These are phyloP conservation scores for Gnaphalium uliginosum DNA, from an alignment of 129 eudicot genomes.

Conservation along the genomic window DNA sequence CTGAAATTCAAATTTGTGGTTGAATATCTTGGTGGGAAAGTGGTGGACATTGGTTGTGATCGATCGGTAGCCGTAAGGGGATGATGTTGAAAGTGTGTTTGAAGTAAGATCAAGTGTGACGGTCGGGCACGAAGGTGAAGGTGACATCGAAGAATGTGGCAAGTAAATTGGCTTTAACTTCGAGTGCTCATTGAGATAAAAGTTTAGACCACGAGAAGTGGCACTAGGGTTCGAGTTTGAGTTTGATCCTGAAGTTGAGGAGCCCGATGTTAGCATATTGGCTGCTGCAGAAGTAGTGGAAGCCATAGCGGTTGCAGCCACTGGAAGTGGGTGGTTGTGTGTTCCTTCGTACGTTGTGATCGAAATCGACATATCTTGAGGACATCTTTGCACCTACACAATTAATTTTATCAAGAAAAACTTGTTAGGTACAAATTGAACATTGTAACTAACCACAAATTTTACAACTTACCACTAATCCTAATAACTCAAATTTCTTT, in stretches of 20 bases:
- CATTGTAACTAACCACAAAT: background rate
- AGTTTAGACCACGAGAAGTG: conserved; percentile 51
- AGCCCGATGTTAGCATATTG: conserved; percentile 64
- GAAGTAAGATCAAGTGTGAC: conserved; percentile 92
- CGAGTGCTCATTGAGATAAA: conserved; percentile 58
- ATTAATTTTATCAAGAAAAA: conserved; percentile 6
- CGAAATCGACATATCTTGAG: conserved; percentile 82
- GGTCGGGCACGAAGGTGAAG: conserved; percentile 70
- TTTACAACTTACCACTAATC: no score
- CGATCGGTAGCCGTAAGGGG: conserved; percentile 47
- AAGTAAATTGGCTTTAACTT: conserved; percentile 62
- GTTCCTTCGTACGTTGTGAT: conserved; percentile 94
- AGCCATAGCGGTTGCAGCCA: conserved; percentile 91
- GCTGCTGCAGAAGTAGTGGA: conserved; percentile 93
- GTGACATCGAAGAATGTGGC: conserved; percentile 65
- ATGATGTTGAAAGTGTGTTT: conserved; percentile 56
- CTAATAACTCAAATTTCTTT: no score
- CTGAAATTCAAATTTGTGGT: conserved; percentile 75
- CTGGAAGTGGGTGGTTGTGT: conserved; percentile 83
- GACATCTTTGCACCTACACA: conserved; percentile 81
- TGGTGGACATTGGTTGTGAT: conserved; percentile 29
- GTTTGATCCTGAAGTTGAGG: conserved; percentile 47
- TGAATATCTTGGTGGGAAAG: conserved; percentile 54
- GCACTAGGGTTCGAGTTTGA: conserved; percentile 33
- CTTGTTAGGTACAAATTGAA: background rate